Evolutionary conservation across 176 grass and related monocot genomes (phyloP).

Genomic region (Miscanthus lutarioriparius): DNA sequence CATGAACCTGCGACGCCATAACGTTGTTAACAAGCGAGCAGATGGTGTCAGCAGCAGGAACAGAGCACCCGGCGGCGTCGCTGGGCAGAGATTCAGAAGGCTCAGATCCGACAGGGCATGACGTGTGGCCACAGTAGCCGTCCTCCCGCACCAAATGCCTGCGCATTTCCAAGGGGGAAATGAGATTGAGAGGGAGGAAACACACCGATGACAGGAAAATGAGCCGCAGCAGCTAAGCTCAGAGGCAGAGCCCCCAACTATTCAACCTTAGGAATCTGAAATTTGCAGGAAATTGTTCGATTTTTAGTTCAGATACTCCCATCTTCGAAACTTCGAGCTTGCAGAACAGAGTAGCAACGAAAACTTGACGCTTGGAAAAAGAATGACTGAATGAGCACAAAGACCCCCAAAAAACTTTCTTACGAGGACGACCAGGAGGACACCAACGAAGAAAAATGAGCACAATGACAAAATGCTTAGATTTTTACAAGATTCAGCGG

Average conservation of each 20-base stretch:
- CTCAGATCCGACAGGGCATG: conserved; percentile 53
- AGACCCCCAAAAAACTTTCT: too few species aligned
- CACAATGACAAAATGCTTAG: neutral
- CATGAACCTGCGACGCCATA: conserved; percentile 72
- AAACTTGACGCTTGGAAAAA: neutral
- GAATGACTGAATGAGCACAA: neutral
- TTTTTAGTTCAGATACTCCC: neutral
- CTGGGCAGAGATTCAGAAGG: conserved; percentile 32
- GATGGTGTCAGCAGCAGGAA: conserved; percentile 41
- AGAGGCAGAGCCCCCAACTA: neutral
- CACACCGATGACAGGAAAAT: neutral
- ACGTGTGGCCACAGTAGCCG: conserved; percentile 67
- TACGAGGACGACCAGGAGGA: neutral
- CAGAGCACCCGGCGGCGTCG: conserved; percentile 36
- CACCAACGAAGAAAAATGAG: neutral
- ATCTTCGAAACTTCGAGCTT: neutral
- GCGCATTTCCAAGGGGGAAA: conserved; percentile 23
- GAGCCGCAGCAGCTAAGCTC: conserved; percentile 3
- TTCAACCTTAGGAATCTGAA: neutral
- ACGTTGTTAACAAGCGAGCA: conserved; percentile 56
- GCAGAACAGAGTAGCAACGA: neutral
- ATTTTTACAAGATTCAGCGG: conserved; percentile 16
- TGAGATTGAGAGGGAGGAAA: neutral
- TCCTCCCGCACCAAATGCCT: conserved; percentile 93
- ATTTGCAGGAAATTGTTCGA: neutral